Conservation (phyloP, 148 eudicot species). For the Dysphania ambrosioides region DNA sequence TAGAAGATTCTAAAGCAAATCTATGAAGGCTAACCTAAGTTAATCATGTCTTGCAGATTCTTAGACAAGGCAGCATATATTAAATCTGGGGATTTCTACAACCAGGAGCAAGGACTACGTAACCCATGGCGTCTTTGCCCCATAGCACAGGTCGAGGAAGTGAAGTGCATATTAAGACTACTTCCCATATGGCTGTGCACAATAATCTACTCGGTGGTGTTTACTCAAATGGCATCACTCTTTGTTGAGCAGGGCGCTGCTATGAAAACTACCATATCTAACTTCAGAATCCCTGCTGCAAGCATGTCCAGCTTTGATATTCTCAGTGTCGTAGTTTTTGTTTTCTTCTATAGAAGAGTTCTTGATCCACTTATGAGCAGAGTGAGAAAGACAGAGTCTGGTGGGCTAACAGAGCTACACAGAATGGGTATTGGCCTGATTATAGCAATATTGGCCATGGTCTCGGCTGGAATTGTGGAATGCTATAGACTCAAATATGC, state of each 20-base stretch:
- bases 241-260: slow-evolving; percentile 88
- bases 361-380: slow-evolving; percentile 54
- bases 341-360: slow-evolving; percentile 56
- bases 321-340: slow-evolving; percentile 65
- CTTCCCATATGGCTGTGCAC: slow-evolving; percentile 92
- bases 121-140: slow-evolving; percentile 86
- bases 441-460: slow-evolving; percentile 77
- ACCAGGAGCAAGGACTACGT: slow-evolving; percentile 27
- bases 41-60: slow-evolving; percentile 40
- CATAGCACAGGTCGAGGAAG: slow-evolving; percentile 84
- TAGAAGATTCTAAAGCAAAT: background rate
- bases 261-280: slow-evolving; percentile 55
- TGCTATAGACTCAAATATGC: slow-evolving; percentile 64
- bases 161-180: slow-evolving; percentile 71
- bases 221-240: slow-evolving; percentile 89
- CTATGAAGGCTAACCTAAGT: slow-evolving; percentile 10
- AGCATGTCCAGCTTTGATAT: slow-evolving; percentile 94
- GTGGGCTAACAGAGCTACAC: slow-evolving; percentile 79
- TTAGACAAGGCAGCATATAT: slow-evolving; percentile 73
- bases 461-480: slow-evolving; percentile 76
- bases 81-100: slow-evolving; percentile 41
- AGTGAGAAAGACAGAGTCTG: slow-evolving; percentile 39
- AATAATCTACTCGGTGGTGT: slow-evolving; percentile 80
- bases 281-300: slow-evolving; percentile 75
- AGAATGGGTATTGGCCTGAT: slow-evolving; percentile 88